These are phyloP conservation scores for Kwoniella sp. DNA, from an alignment of 768 basidiomycete genomes.

Conservation along the genomic window DNA sequence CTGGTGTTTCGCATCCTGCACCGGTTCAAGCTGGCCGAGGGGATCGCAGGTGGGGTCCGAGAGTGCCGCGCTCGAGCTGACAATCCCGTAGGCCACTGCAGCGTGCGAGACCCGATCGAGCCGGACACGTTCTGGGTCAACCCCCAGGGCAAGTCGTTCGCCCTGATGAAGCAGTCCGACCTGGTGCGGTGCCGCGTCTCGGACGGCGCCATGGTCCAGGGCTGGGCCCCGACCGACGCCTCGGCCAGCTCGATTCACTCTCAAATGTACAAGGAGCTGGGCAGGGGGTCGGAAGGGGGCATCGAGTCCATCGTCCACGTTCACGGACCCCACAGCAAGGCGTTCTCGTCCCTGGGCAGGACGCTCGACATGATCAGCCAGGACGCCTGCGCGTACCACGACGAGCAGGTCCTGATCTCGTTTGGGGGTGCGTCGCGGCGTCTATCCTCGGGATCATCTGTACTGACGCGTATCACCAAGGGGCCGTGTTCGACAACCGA, in stretches of 20 bases:
- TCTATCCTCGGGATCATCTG: neutral
- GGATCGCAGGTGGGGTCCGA: conserved; percentile 23
- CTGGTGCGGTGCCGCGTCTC: conserved; percentile 17
- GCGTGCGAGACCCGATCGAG: conserved; percentile 31
- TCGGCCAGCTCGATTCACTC: conserved; percentile 32
- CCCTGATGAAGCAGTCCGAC: conserved; percentile 30
- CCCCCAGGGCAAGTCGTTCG: conserved; percentile 29
- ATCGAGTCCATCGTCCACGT: conserved; percentile 34
- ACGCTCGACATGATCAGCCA: conserved; percentile 32
- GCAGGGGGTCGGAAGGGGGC: conserved; percentile 24
- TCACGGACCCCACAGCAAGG: conserved; percentile 35
- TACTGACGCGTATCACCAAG: neutral
- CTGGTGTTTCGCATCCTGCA: conserved; percentile 27
- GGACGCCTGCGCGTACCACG: conserved; percentile 31
- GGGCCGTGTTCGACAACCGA: conserved; percentile 24
- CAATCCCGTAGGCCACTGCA: conserved; percentile 25
- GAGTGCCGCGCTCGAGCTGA: neutral
- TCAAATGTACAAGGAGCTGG: conserved; percentile 26
- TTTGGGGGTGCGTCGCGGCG: conserved; percentile 31
- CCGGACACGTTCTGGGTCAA: conserved; percentile 38
- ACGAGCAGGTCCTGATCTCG: conserved; percentile 23
- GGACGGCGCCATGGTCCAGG: conserved; percentile 27
- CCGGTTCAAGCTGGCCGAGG: conserved; percentile 26
- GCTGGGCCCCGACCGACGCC: conserved; percentile 25
- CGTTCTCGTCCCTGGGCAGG: conserved; percentile 27